phyloP scores from a whole-genome alignment of 108 stramenopile genomes.

The Discostella pseudostelligera region DNA sequence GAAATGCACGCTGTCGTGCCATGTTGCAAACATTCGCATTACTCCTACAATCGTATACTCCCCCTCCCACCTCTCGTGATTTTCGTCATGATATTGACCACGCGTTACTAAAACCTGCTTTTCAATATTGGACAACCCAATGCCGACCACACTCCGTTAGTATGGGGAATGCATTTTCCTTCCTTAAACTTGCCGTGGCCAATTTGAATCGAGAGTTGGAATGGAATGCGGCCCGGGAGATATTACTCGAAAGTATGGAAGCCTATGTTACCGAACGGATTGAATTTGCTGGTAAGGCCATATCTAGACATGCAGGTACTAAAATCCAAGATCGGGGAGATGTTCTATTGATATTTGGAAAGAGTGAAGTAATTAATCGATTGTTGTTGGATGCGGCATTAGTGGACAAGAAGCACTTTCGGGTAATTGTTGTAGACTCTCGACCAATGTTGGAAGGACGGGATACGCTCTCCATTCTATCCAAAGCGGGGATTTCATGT shows the following conservation, averaged over 20 bases:
- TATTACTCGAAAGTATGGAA: conserved; percentile 82
- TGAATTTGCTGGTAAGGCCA: conserved; percentile 85
- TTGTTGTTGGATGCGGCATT: conserved; percentile 53
- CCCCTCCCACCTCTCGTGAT: conserved; percentile 49
- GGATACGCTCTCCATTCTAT: conserved; percentile 59
- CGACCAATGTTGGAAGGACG: conserved; percentile 86
- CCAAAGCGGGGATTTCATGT: conserved; percentile 73
- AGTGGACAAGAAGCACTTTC: conserved; percentile 54
- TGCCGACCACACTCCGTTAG: conserved; percentile 93
- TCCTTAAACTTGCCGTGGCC: conserved; percentile 82
- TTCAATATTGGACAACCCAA: conserved; percentile 82
- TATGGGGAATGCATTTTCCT: conserved; percentile 97
- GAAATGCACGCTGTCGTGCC: conserved; percentile 87
- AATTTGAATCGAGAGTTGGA: conserved; percentile 83
- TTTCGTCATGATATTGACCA: conserved; percentile 83
- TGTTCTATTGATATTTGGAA: conserved; percentile 93
- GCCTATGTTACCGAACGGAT: conserved; percentile 88
- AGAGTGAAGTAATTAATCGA: conserved; percentile 65
- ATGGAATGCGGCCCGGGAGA: conserved; percentile 68
- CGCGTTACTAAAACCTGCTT: conserved; percentile 84
- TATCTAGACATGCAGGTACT: conserved; percentile 72
- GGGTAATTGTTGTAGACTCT: conserved; percentile 95
- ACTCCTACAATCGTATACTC: conserved; percentile 64
- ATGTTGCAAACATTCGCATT: conserved; percentile 87
- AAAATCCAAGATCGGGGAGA: conserved; percentile 89